Base-by-base conservation (phyloP, 225 moss, liverwort and hornwort genomes). In the Asterella californica region DNA sequence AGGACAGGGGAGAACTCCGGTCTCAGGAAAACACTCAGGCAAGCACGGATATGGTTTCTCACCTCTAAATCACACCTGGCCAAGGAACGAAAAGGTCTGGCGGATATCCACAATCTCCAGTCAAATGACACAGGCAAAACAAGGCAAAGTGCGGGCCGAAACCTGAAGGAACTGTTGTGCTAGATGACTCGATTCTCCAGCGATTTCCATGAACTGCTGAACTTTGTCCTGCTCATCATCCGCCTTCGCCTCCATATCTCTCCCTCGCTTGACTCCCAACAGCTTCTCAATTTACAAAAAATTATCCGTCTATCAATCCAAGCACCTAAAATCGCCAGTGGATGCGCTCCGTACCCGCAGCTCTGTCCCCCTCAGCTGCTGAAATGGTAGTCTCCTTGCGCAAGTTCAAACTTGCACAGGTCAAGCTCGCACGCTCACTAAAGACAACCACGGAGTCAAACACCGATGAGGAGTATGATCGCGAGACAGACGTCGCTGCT, bases 121-220 rank as follows among this genome's bases (percentile, higher is more conserved):
- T 27, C n/a, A 61, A 0, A 10, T n/a, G 61, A 61, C n/a, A 6
- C 61, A 61, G 27, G n/a, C n/a, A 27, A 61, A 10, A 11, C 61
- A 10, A 61, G 5, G 27, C n/a, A 48, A 8, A 27, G 18, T 19
- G 32, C 7, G 27, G 69, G 25, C 15, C 1, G 25, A 68, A 25
- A 94, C 96, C 94, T 94, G 85, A 74, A 94, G 89, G 82, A 93
- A 93, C 85, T 90, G 92, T 53, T 93, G 90, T 70, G 93, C 90
- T 80, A 90, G 90, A 76, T 90, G 87, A 15, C 87, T 88, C 27
- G 94, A 76, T 82, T 91, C 93, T 45, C 93, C 89, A 33, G 88
- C 87, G 72, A 99, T 89, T 74, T 93, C 93, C 93, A 93, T 91
- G 64, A 99, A 93, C 84, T 92, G 87, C 79, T 89, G 79, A 84